Evolutionary conservation across 768 basidiomycete species (phyloP), one percentile per base, ranked within the genome.

Genomic region (Amanita polypyramis): DNA sequence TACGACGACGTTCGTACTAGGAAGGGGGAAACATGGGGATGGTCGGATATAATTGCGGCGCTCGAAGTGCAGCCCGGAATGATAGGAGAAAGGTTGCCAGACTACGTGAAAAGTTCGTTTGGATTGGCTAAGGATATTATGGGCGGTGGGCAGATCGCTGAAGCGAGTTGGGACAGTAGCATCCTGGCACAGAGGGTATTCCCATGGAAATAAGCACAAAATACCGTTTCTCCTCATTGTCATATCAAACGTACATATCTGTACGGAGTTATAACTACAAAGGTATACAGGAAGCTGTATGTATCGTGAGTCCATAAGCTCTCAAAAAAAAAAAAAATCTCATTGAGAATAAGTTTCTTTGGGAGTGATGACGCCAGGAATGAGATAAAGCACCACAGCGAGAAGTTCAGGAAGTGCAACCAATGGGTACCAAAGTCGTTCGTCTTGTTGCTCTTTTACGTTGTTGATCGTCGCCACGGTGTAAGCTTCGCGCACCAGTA

Each of bases 351-450:
- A 35, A 19, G n/a, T 21, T 19, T 40, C 15, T 44, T 60, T 53
- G 42, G 60, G 54, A 23, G 64, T 67, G 1, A 70, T 60, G 4
- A 72, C 49, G 0, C 64, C 67, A 0, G 70, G 67, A 2, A 54
- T 54, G 7, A 52, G n/a, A 33, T 37, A 45, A 14, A 45, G 44
- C 0, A 58, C 12, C 2, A 72, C 66, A 0, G 65, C 65, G 11
- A 72, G 49, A 20, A 70, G 45, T 52, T 73, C 72, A 0, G 70
- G 63, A 4, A 68, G 43, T 1, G 66, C 68, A 4, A 65, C 53
- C 2, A 74, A 52, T 1, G 71, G 69, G 47, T 72, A 73, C 70
- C 70, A 72, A 4, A 62, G 53, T 19, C 53, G 56, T 46, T 74
- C 72, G 15, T 64, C 55, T 19, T 59, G 55, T 45, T 62, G 56